Base-by-base conservation (phyloP, 2,329 filamentous ascomycete genomes). In the Diaporthe longicolla region DNA sequence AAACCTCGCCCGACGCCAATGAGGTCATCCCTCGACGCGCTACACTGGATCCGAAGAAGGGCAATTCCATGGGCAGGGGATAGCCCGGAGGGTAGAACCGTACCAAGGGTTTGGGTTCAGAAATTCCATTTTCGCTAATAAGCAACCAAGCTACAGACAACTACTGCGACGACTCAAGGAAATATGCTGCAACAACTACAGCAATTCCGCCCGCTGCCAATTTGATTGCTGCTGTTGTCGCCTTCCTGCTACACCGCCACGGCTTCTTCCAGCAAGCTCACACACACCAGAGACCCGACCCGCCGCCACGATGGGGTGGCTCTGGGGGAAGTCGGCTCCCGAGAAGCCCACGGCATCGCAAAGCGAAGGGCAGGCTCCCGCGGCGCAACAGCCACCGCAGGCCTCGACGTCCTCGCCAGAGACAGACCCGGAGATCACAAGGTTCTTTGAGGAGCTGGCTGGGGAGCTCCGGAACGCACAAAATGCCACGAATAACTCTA, bases 231-330 rank as follows among this genome's bases (percentile, higher is more conserved):
- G 8, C 50, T 21, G 24, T 26, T 71, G 6, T 54, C 45, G n/a
- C 29, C 32, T 10, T 45, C 19, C n/a, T 17, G 3, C 32, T 40
- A 17, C 13, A 21, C 17, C 19, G 19, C 35, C 54, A 21, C 32
- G 13, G 4, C 29, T 71, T 5, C 29, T n/a, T 24, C 24, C 10
- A 61, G 19, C 43, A 40, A 13, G 10, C 29, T 26, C 21, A n/a
- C 21, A 37, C 29, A 40, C 66, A 48, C 45, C 40, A 43, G 43
- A 48, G 26, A 45, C 63, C n/a, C 45, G 65, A 43, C 59, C 52
- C 48, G 24, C 43, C 54, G 76, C 78, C 78, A 83, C 72, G 76
- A 92, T 92, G 90, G 90, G 89, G 77, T 92, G 90, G 90, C 84
- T 91, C 76, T 92, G 89, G 89, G 84, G 87, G 74, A 84, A 83